Evolutionary conservation across 2,329 filamentous ascomycete genomes (phyloP).

Genomic region (Neofusicoccum cordaticola): DNA sequence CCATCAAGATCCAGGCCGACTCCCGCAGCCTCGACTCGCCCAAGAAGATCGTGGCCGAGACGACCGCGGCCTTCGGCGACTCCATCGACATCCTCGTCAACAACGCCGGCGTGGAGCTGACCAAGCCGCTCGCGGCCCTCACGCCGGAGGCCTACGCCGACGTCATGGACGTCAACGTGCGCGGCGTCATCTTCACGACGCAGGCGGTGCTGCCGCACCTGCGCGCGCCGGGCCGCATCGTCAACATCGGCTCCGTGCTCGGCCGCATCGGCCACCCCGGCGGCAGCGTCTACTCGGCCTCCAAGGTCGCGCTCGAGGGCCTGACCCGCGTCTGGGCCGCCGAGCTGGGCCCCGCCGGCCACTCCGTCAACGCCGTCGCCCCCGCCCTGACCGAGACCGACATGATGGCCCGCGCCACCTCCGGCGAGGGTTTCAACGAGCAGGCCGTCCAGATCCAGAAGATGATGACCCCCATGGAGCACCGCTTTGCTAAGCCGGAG

Average conservation of each 20-base stretch:
- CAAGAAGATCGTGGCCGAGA: slow-evolving; percentile 54
- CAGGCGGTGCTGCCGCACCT: slow-evolving; percentile 87
- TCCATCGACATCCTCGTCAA: slow-evolving; percentile 89
- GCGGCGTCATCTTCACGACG: slow-evolving; percentile 92
- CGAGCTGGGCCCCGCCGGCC: slow-evolving; percentile 56
- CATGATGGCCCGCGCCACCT: slow-evolving; percentile 44
- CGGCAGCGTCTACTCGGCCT: slow-evolving; percentile 88
- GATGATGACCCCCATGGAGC: slow-evolving; percentile 48
- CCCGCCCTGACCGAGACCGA: slow-evolving; percentile 60
- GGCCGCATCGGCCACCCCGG: slow-evolving; percentile 80
- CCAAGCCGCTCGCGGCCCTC: slow-evolving; percentile 84
- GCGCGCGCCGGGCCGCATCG: slow-evolving; percentile 79
- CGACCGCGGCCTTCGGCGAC: slow-evolving; percentile 55
- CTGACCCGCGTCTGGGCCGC: slow-evolving; percentile 59
- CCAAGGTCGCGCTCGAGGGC: slow-evolving; percentile 75
- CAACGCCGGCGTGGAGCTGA: slow-evolving; percentile 90
- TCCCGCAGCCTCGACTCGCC: slow-evolving; percentile 87
- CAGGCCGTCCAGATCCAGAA: slow-evolving; percentile 48
- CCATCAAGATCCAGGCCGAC: slow-evolving; percentile 74
- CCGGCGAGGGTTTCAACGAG: slow-evolving; percentile 44
- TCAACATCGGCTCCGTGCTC: slow-evolving; percentile 90
- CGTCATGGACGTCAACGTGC: slow-evolving; percentile 94
- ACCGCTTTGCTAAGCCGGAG: slow-evolving; percentile 50
- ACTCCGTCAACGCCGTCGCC: slow-evolving; percentile 61
- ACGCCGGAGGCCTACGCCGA: slow-evolving; percentile 72